Conservation (phyloP, 331 rosid species). For the Malus hybrid region DNA sequence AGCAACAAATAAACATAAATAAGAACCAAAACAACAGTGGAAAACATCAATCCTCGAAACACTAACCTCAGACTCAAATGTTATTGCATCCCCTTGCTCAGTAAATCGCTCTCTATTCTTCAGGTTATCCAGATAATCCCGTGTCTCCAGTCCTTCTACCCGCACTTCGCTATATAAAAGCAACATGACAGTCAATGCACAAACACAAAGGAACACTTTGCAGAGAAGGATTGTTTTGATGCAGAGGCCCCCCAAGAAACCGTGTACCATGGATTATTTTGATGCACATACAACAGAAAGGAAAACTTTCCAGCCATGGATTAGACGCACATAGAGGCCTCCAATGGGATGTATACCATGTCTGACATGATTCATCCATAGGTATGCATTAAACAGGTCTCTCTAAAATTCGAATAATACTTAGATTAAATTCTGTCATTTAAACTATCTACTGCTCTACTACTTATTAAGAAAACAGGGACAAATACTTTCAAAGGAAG, state of each 20-base stretch:
- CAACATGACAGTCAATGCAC: not conserved
- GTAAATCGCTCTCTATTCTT: constrained; percentile 62
- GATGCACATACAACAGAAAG: not conserved
- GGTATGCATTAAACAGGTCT: not conserved
- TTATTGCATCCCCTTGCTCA: constrained; percentile 79
- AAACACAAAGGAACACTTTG: not conserved
- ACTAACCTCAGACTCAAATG: constrained; percentile 71
- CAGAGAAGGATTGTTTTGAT: not conserved
- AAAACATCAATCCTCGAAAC: constrained; percentile 9
- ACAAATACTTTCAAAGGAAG: not conserved
- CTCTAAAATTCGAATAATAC: not conserved
- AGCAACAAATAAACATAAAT: constrained; percentile 7
- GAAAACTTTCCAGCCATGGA: not conserved
- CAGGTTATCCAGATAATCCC: constrained; percentile 81
- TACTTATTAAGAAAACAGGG: not conserved
- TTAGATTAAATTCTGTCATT: not conserved
- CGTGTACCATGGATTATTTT: not conserved
- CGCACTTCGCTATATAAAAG: constrained; percentile 62
- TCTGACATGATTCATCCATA: not conserved
- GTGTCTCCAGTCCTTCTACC: constrained; percentile 82
- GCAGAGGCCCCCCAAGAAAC: not conserved
- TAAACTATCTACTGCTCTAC: not conserved
- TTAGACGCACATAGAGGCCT: not conserved
- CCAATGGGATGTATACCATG: not conserved
- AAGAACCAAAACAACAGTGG: constrained; percentile 1